Evolutionary conservation across 1,284 basidiomycete genomes (phyloP), one percentile per base, ranked within the genome.

Genomic region (Heterobasidion parviporum): DNA sequence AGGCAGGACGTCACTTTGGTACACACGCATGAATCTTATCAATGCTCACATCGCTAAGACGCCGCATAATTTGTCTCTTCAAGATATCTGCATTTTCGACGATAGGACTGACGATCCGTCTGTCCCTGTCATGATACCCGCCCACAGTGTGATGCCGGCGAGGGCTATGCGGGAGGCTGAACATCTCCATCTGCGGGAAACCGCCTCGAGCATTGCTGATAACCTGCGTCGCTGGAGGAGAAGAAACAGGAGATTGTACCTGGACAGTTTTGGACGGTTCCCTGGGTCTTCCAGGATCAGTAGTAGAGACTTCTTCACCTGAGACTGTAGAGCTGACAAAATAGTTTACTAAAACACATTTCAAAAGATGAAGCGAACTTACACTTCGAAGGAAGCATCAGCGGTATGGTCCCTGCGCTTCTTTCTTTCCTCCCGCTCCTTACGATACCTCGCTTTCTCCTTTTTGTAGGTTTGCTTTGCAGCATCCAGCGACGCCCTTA

Each of bases 361-460:
- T 33, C 9, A 33, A 10, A 49, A 14, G 15, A 48, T 36, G 38
- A 9, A 56, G 16, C n/a, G 15, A 15, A 49, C 55, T 56, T 35
- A 58, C 55, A 52, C 55, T 16, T 52, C 35, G 18, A 15, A 18
- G 5, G 36, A 43, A 14, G 58, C 55, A 51, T 45, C 54, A 6
- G 15, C n/a, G 7, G n/a, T 8, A 34, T 9, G 44, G 46, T 59
- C 54, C 53, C 53, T 72, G 59, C 73, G 72, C 55, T 71, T 77
- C 62, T 72, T 76, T 35, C 77, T 74, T 50, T 74, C 71, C 60
- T 82, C 82, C 44, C 81, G 71, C 55, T 82, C 78, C 60, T 70
- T 70, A 36, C 83, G 77, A 62, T 88, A 88, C 33, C 73, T 73
- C 61, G 86, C 84, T 64, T 89, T 90, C 68, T 83, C 78, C 1